Evolutionary conservation across 306 rosid genomes (phyloP).

Genomic region (Gillenia trifoliata): DNA sequence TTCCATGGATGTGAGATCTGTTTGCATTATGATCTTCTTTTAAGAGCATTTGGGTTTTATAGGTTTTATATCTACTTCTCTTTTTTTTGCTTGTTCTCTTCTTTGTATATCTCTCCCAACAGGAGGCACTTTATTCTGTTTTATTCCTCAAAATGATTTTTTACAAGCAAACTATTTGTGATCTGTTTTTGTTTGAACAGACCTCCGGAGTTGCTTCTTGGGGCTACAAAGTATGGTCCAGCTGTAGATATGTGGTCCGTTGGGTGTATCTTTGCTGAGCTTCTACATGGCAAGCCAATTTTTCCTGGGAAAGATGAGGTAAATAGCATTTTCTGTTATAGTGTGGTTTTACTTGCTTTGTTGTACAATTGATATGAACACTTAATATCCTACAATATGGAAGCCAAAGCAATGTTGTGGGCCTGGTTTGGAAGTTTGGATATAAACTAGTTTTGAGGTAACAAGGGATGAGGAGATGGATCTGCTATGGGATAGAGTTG

Average conservation of each 20-base stretch:
- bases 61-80: background rate
- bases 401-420: background rate
- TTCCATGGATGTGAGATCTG: background rate
- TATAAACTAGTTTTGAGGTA: background rate
- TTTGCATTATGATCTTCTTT: background rate
- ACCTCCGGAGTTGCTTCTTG: conserved; percentile 54
- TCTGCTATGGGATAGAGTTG: no score
- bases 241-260: conserved; percentile 62
- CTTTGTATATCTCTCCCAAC: background rate
- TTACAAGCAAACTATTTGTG: background rate
- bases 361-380: background rate
- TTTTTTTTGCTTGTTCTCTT: background rate
- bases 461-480: no score
- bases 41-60: background rate
- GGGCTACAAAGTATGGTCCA: conserved; percentile 52
- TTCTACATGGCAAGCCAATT: conserved; percentile 56
- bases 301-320: conserved; percentile 58
- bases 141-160: background rate
- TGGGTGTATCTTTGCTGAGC: conserved; percentile 54
- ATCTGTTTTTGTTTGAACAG: conserved; percentile 20
- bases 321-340: conserved; percentile 10
- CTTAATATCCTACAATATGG: background rate
- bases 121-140: background rate
- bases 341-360: background rate
- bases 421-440: background rate